phyloP scores from a whole-genome alignment of 306 rosid genomes.

The Casuarina cunninghamiana region DNA sequence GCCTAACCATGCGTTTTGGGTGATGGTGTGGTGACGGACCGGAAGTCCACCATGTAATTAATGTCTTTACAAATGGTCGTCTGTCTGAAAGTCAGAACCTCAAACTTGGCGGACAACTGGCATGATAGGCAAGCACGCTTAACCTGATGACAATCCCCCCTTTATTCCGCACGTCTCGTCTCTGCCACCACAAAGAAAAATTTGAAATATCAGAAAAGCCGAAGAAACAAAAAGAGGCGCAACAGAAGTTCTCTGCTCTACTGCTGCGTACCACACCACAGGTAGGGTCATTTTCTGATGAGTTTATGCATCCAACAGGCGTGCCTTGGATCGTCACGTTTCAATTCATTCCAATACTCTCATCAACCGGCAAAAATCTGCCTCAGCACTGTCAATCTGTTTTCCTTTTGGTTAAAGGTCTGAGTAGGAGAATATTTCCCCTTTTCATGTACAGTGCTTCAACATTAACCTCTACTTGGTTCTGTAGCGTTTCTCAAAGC shows the following conservation, averaged over 20 bases:
- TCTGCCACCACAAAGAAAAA: background rate
- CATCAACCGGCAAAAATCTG: conserved; percentile 35
- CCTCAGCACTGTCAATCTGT: conserved; percentile 7
- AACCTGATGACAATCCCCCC: too few species aligned
- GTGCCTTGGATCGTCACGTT: conserved; percentile 64
- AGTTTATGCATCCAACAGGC: conserved; percentile 40
- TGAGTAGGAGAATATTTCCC: conserved; percentile 37
- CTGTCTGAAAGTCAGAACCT: too few species aligned
- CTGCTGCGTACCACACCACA: conserved; percentile 21
- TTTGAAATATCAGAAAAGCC: background rate
- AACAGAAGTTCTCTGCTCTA: conserved; percentile 23
- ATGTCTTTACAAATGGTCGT: too few species aligned
- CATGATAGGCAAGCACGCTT: background rate
- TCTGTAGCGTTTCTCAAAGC: background rate
- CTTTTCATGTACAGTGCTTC: conserved; percentile 2
- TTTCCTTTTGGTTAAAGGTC: conserved; percentile 16
- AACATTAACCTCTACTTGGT: background rate
- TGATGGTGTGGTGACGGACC: too few species aligned
- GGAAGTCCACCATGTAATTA: too few species aligned
- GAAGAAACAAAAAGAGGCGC: background rate
- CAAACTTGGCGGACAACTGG: too few species aligned
- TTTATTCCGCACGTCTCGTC: too few species aligned
- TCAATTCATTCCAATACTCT: conserved; percentile 32
- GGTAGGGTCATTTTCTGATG: conserved; percentile 58
- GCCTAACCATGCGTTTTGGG: too few species aligned